Percentiles rank a stretch among this genome's conserved stretches.
These are phyloP conservation scores for Crithidia brevicula DNA, from an alignment of 208 protist genomes.

Conservation along the genomic window DNA sequence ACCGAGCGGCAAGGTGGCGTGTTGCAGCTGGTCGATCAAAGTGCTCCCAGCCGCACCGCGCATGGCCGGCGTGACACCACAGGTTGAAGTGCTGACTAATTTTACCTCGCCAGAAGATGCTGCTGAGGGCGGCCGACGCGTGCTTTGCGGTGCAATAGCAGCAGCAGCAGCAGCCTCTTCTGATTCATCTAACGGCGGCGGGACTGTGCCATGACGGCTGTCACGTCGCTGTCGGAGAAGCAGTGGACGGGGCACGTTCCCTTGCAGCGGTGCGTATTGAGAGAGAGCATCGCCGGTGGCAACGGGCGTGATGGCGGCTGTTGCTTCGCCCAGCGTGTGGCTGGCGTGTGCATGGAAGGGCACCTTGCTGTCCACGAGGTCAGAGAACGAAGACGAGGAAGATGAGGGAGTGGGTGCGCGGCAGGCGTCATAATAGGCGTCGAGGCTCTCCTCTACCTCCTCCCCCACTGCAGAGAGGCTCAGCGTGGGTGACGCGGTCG, in stretches of 20 bases:
- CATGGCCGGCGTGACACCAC: not conserved
- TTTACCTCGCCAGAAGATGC: not conserved
- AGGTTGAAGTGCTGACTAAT: too few relatives aligned
- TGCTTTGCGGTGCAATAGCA: too few relatives aligned
- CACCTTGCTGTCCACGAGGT: too few relatives aligned
- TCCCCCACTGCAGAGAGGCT: not conserved
- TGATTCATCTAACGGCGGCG: too few relatives aligned
- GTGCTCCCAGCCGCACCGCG: not conserved
- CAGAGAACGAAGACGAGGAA: conserved; percentile 18
- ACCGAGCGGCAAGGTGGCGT: not conserved
- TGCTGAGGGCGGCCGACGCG: not conserved
- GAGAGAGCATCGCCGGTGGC: not conserved
- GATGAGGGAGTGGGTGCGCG: conserved; percentile 5
- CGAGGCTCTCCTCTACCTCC: conserved; percentile 33
- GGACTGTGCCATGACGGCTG: not conserved
- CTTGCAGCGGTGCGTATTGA: conserved; percentile 19
- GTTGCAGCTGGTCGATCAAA: conserved; percentile 7
- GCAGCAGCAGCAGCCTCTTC: too few relatives aligned
- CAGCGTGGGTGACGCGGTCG: not conserved
- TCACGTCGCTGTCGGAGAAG: conserved; percentile 16
- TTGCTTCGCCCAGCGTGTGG: too few relatives aligned
- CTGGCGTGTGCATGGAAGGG: too few relatives aligned
- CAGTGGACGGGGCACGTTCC: conserved; percentile 19
- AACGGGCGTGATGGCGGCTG: not conserved
- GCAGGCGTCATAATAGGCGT: conserved; percentile 66